Conservation (phyloP, 345 rosid genomes). For the Citrus glauca region DNA sequence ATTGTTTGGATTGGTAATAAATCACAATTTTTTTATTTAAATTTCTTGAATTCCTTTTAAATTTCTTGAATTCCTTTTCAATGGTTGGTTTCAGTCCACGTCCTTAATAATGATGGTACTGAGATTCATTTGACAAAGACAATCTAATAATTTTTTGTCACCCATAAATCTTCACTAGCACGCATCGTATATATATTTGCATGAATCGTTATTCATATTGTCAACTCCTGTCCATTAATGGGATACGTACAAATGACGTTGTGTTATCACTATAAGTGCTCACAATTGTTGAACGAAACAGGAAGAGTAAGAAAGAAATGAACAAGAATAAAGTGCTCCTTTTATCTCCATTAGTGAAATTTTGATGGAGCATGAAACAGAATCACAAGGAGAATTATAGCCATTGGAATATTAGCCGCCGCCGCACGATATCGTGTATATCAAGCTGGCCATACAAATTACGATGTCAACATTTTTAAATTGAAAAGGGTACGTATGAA, state of each 20-base stretch:
- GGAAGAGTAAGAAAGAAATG: not conserved
- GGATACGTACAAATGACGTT: too few relatives aligned
- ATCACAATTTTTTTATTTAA: not conserved
- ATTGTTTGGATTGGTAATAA: not conserved
- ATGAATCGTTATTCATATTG: too few relatives aligned
- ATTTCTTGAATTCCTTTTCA: not conserved
- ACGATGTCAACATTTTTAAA: not conserved
- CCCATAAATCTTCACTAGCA: not conserved
- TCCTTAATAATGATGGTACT: not conserved
- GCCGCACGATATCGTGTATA: not conserved
- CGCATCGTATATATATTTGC: not conserved
- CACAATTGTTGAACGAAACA: not conserved
- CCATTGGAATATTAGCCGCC: slow-evolving; percentile 11
- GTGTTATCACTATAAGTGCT: too few relatives aligned
- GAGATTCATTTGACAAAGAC: not conserved
- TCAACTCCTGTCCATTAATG: too few relatives aligned
- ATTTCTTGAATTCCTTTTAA: not conserved
- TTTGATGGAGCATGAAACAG: not conserved
- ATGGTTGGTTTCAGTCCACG: not conserved
- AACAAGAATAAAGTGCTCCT: not conserved
- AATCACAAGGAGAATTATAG: not conserved
- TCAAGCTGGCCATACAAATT: not conserved
- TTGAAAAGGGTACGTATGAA: not conserved
- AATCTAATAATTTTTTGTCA: not conserved
- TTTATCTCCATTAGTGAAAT: not conserved